Evolutionary conservation across 163 green algal species (phyloP).

Genomic region (Chlamydomonas reinhardtii): DNA sequence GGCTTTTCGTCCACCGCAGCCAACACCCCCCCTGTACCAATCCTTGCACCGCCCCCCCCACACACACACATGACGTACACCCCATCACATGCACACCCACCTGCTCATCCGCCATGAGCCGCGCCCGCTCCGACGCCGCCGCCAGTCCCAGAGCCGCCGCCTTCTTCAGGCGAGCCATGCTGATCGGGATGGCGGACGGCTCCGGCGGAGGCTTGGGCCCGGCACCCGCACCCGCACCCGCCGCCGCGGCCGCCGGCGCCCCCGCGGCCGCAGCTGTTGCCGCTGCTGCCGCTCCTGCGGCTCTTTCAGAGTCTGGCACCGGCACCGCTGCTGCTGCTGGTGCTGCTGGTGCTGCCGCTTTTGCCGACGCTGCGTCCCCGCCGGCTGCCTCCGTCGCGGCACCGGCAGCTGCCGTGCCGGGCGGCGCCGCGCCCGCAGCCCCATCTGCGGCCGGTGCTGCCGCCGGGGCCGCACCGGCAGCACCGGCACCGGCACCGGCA

Average conservation of each 20-base stretch:
- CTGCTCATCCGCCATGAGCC: conserved; percentile 82
- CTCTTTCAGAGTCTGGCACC: too few species aligned
- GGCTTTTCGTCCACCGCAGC: too few species aligned
- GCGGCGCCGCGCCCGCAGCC: too few species aligned
- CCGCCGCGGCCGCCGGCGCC: background rate
- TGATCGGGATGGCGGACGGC: background rate
- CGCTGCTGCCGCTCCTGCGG: background rate
- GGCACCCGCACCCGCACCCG: background rate
- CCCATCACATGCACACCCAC: too few species aligned
- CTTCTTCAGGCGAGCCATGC: conserved; percentile 44
- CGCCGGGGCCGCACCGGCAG: background rate
- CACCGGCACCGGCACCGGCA: conserved; percentile 15
- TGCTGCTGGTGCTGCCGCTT: too few species aligned
- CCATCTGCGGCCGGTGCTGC: background rate
- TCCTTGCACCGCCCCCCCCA: too few species aligned
- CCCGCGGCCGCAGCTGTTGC: background rate
- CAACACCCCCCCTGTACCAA: too few species aligned
- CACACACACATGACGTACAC: too few species aligned
- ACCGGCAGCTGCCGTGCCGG: too few species aligned
- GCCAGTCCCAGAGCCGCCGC: conserved; percentile 82
- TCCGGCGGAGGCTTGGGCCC: background rate
- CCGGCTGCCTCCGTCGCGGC: too few species aligned
- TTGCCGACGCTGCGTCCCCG: too few species aligned
- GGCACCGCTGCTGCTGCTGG: too few species aligned
- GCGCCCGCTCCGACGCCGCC: conserved; percentile 82